phyloP scores from a whole-genome alignment of 192 early-diverging fungal genomes.

The Backusella liffmaniae region DNA sequence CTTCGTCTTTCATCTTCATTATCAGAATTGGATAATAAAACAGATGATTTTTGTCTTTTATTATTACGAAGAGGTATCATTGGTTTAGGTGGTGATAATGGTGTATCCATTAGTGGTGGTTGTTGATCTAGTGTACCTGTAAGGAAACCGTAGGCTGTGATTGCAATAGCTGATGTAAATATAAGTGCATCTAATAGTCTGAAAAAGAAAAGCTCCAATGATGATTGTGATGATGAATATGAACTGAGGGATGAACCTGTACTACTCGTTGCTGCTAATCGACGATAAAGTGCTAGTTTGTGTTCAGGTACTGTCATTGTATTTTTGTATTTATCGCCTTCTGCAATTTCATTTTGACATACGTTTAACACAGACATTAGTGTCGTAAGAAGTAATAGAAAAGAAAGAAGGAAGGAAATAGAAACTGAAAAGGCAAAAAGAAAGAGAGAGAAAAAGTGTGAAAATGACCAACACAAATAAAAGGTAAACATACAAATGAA shows the following conservation, averaged over 20 bases:
- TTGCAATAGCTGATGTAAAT: constrained; percentile 22
- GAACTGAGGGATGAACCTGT: not conserved
- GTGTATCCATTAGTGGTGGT: not conserved
- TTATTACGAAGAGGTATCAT: not conserved
- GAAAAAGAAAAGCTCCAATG: not conserved
- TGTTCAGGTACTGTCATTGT: not conserved
- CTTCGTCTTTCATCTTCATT: constrained; percentile 1
- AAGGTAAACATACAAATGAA: not conserved
- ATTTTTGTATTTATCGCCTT: not conserved
- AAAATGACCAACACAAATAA: constrained; percentile 6
- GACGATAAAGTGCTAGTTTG: constrained; percentile 9
- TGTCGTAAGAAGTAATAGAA: not conserved
- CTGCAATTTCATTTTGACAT: not conserved
- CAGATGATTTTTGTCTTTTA: constrained; percentile 3
- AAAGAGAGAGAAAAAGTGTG: not conserved
- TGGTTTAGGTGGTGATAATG: not conserved
- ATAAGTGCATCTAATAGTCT: constrained; percentile 17
- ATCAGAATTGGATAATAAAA: not conserved
- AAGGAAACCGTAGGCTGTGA: constrained; percentile 16
- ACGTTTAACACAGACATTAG: constrained; percentile 12
- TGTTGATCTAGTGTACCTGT: constrained; percentile 17
- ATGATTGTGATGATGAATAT: constrained; percentile 1
- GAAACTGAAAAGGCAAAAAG: not conserved
- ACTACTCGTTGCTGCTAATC: constrained; percentile 5
- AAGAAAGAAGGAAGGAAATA: not conserved